These are phyloP conservation scores for Blastocystis sp. DNA, from an alignment of 352 stramenopile genomes.

Conservation along the genomic window DNA sequence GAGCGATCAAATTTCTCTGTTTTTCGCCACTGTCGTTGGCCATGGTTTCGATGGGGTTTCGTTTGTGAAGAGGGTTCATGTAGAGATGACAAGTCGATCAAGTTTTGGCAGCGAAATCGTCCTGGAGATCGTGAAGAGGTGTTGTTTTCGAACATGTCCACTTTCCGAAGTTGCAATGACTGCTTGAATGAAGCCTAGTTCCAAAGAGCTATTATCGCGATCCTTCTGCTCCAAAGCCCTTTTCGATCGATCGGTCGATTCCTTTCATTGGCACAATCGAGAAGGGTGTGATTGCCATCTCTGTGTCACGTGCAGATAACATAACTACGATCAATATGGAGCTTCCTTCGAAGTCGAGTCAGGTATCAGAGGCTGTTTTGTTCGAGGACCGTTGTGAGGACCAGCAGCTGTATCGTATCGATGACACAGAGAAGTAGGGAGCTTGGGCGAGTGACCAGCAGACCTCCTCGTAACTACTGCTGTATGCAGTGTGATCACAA, in stretches of 20 bases:
- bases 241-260: neutral
- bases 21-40: neutral
- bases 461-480: slow-evolving; percentile 37
- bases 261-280: neutral
- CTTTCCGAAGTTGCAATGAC: neutral
- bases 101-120: slow-evolving; percentile 50
- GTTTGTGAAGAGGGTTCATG: neutral
- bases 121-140: slow-evolving; percentile 53
- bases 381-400: neutral
- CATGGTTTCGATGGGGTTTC: neutral
- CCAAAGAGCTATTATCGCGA: neutral
- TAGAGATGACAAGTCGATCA: slow-evolving; percentile 1
- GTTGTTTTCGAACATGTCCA: neutral
- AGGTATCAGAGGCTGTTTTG: neutral
- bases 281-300: neutral
- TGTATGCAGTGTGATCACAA: slow-evolving; percentile 15
- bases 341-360: neutral
- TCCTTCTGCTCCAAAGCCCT: neutral
- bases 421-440: neutral
- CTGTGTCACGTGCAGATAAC: neutral
- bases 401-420: neutral
- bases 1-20: neutral
- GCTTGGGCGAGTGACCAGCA: neutral
- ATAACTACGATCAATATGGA: slow-evolving; percentile 4
- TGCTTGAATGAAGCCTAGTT: neutral